These are phyloP conservation scores for Ettlia oleoabundans DNA, from an alignment of 139 green algal genomes.

Conservation along the genomic window DNA sequence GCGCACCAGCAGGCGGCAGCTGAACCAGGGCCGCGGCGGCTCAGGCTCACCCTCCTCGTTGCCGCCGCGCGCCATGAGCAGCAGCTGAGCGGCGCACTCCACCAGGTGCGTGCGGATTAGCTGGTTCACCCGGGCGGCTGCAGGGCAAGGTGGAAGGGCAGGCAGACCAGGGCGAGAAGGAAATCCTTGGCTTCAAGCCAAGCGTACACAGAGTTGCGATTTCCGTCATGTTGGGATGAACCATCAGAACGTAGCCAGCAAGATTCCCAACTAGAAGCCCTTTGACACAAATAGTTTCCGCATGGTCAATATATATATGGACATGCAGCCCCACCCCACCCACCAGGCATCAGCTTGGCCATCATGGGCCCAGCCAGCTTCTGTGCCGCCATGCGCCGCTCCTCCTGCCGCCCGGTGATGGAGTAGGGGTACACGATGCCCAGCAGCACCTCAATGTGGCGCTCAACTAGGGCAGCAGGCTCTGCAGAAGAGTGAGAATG, in stretches of 20 bases:
- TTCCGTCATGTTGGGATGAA: too few relatives aligned
- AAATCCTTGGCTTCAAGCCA: too few relatives aligned
- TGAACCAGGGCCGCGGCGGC: constrained; percentile 29
- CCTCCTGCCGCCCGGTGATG: background rate
- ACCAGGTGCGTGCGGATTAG: constrained; percentile 21
- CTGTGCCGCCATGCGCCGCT: background rate
- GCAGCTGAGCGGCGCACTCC: constrained; percentile 26
- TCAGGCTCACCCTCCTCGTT: background rate
- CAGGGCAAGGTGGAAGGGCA: background rate
- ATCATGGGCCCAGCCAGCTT: constrained; percentile 15
- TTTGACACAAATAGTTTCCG: too few relatives aligned
- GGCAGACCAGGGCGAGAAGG: background rate
- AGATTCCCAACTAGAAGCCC: too few relatives aligned
- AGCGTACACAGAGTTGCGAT: too few relatives aligned
- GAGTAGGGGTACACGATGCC: constrained; percentile 18
- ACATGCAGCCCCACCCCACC: background rate
- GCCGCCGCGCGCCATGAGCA: constrained; percentile 31
- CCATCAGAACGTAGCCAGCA: too few relatives aligned
- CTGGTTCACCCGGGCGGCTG: constrained; percentile 25
- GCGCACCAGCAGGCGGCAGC: background rate
- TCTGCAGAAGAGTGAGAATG: background rate
- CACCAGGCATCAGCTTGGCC: constrained; percentile 24
- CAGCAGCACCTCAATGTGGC: constrained; percentile 31
- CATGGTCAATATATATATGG: too few relatives aligned
- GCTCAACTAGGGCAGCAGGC: constrained; percentile 18